Conservation (phyloP, 129 eudicot genomes). For the Flaveria bidentis region DNA sequence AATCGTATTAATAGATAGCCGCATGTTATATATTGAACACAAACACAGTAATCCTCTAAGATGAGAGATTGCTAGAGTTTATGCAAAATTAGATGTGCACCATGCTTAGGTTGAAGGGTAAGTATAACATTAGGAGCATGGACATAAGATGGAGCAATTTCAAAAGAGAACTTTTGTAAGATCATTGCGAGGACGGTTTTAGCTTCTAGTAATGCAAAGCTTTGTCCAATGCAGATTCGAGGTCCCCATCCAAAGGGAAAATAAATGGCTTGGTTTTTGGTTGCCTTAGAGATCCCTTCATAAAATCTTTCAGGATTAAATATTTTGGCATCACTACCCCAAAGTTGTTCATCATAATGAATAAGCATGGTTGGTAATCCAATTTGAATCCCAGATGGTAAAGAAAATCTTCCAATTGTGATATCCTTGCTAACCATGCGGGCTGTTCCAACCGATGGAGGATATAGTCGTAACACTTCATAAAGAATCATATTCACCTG, state of each 20-base stretch:
- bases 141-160: not conserved
- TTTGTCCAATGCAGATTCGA: conserved; percentile 3
- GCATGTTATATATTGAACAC: no score
- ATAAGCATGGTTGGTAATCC: not conserved
- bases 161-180: not conserved
- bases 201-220: not conserved
- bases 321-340: not conserved
- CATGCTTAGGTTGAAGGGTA: not conserved
- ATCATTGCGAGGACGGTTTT: not conserved
- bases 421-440: not conserved
- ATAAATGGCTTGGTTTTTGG: not conserved
- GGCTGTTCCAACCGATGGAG: not conserved
- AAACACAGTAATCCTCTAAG: no score
- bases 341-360: not conserved
- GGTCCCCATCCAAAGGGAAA: conserved; percentile 12
- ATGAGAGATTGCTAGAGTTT: no score
- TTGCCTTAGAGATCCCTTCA: not conserved
- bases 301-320: not conserved
- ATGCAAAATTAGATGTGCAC: not conserved
- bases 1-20: no score
- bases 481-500: not conserved
- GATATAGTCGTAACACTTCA: not conserved
- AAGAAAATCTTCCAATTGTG: not conserved
- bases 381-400: not conserved
- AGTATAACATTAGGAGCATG: not conserved